Base-by-base conservation (phyloP, 1,139 yeast genomes). In the Kodamaea ohmeri region DNA sequence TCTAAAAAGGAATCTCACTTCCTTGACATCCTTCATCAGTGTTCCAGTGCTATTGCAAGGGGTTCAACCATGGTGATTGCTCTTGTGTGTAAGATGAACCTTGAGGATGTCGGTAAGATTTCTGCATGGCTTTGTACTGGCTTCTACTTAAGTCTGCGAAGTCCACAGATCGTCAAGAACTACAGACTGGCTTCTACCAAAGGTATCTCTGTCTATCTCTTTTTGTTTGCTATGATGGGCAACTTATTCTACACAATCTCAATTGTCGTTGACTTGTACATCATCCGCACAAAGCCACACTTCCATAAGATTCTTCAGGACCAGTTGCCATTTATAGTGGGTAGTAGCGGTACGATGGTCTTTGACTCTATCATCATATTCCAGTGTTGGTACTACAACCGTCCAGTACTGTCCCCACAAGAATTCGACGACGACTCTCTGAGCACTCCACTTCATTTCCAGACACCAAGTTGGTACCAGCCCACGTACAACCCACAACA, bases 41-140 rank as follows among this genome's bases (percentile, higher is more conserved):
- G 4, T 17, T 4, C 16, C 8, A 18, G 11, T 15, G 15, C 6
- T 6, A 26, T 26, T 11, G 17, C 9, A 12, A 5, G 20, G 16
- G 16, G 12, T 11, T 4, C 12, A 5, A 17, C 30, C 12, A 13
- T 16, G 11, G 4, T 6, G 4, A 3, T 16, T 6, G n/a, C 30
- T 5, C 9, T 30, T 6, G 6, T 30, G 13, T 35, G 24, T 13
- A 14, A 16, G 14, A 12, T 36, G 26, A 36, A 32, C 24, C 36
- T 38, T 2, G 41, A 42, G 13, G 44, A 40, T 11, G 25, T 47
- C 2, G 53, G 53, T n/a, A 40, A 89, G 61, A 60, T 77, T 28
- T 87, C 87, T 58, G 97, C 97, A 12, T 90, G 96, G 87, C 61
- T 87, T 38, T 88, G 96, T 63, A 96, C 97, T 1, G 61, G 70